A percentile compares a stretch with the other conserved stretches of the same genome.
Evolutionary conservation across 2,329 filamentous ascomycete genomes (phyloP).

Genomic region (Diaporthe australafricana): DNA sequence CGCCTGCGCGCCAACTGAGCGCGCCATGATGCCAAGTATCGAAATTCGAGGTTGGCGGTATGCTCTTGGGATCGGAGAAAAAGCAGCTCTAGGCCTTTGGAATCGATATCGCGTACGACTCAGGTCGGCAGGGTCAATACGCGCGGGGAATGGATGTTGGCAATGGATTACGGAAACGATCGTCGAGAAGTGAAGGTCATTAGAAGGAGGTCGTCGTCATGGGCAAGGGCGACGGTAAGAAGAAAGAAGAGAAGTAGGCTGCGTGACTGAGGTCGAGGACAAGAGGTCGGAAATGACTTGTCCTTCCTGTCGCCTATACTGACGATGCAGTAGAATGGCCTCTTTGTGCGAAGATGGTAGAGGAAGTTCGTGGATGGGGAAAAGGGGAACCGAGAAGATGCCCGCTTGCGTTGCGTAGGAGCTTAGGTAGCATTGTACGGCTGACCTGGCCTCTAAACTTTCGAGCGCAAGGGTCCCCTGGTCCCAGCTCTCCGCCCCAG

Average conservation of each 20-base stretch:
- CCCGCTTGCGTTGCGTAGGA: conserved; percentile 8
- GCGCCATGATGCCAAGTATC: conserved; percentile 50
- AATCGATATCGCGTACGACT: conserved; percentile 19
- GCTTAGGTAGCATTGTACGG: conserved; percentile 26
- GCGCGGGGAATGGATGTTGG: background rate
- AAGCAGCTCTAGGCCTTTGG: background rate
- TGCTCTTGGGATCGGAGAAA: conserved; percentile 11
- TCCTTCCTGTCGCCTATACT: conserved; percentile 31
- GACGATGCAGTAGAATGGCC: conserved; percentile 28
- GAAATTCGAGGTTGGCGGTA: background rate
- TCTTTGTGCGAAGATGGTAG: conserved; percentile 30
- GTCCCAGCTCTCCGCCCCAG: conserved; percentile 3
- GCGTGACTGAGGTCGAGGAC: conserved; percentile 20
- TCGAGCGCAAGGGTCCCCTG: conserved; percentile 1
- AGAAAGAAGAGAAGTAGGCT: conserved; percentile 39
- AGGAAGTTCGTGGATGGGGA: conserved; percentile 24
- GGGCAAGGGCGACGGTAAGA: conserved; percentile 40
- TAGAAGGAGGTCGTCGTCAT: conserved; percentile 50
- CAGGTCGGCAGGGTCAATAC: conserved; percentile 13
- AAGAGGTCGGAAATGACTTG: conserved; percentile 22
- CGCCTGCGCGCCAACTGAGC: conserved; percentile 53
- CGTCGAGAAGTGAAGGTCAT: conserved; percentile 56
- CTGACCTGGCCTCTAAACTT: conserved; percentile 27
- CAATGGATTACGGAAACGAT: conserved; percentile 48
- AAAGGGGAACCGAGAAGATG: conserved; percentile 37